Evolutionary conservation across 2,329 filamentous ascomycete genomes (phyloP), one percentile per base, ranked within the genome.

Genomic region (Colletotrichum sp.): DNA sequence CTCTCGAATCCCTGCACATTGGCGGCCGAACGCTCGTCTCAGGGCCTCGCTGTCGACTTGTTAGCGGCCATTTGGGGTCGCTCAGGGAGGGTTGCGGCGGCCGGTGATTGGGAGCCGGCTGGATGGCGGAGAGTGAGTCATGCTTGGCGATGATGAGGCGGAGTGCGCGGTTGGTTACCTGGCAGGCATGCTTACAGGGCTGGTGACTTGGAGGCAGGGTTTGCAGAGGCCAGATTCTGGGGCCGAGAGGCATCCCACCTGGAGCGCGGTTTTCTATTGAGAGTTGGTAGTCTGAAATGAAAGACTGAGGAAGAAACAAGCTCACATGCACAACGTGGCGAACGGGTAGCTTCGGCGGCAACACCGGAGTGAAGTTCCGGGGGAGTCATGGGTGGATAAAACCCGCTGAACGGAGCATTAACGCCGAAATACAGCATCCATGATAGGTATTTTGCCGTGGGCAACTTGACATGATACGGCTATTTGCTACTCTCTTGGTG

Each of bases 141-240:
- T 75, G 24, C 69, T 75, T 75, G 72, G 72, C 63, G 36, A 55
- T 67, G 61, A 67, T 68, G 72, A 67, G 63, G 61, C 43, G 71
- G 28, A 65, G 71, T 68, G 68, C 60, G 52, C 64, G 43, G 68
- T 34, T 61, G 28, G 72, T 55, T 74, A 72, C 68, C 72, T 74
- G 52, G 26, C 30, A 72, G 72, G 72, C 72, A 74, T 52, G 68
- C 43, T 28, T 24, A 71, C 68, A n/a, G 28, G 68, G 24, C 24
- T 3, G 9, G 59, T 55, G 43, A 55, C 52, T 9, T 16, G 13
- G 24, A 28, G 16, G 18, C n/a, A 24, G 39, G 39, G 18, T 55
- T 30, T 5, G 2, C 24, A 55, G 43, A 68, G 43, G 28, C 43
- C 60, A 64, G 60, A 66, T 34, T 36, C 26, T 1, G 26, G n/a